phyloP scores from a whole-genome alignment of 2,329 filamentous ascomycete species.

The Conoideocrella luteorostrata region DNA sequence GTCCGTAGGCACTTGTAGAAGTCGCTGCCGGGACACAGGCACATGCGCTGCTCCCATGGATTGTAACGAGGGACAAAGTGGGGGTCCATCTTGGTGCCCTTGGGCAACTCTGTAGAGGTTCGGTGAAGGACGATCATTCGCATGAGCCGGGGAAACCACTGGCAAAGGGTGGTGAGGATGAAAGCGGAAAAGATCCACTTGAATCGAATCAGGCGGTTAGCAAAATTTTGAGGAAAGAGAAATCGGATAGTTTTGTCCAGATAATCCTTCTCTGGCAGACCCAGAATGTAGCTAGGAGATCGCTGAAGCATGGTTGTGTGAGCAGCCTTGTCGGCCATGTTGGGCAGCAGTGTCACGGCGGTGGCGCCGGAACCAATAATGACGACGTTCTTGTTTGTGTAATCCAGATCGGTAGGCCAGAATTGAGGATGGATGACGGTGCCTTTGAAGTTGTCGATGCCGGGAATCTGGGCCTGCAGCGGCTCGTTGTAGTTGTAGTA shows the following conservation, averaged over 20 bases:
- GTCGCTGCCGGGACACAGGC: slow-evolving; percentile 49
- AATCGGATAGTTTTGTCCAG: slow-evolving; percentile 28
- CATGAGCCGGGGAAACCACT: slow-evolving; percentile 41
- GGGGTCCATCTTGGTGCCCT: slow-evolving; percentile 42
- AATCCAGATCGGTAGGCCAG: slow-evolving; percentile 62
- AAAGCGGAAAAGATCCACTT: slow-evolving; percentile 40
- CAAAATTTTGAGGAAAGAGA: slow-evolving; percentile 40
- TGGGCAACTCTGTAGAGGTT: slow-evolving; percentile 44
- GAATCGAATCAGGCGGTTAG: slow-evolving; percentile 37
- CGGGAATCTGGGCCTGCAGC: slow-evolving; percentile 53
- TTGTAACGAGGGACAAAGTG: slow-evolving; percentile 57
- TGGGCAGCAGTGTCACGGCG: slow-evolving; percentile 66
- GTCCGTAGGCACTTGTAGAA: slow-evolving; percentile 40
- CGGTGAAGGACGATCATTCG: slow-evolving; percentile 37
- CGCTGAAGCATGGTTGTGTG: slow-evolving; percentile 73
- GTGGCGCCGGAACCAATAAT: slow-evolving; percentile 72
- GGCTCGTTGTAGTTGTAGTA: slow-evolving; percentile 66
- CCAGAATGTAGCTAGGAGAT: slow-evolving; percentile 62
- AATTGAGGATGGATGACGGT: slow-evolving; percentile 62
- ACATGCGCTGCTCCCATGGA: slow-evolving; percentile 69
- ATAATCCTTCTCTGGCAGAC: slow-evolving; percentile 33
- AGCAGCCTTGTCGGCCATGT: slow-evolving; percentile 53
- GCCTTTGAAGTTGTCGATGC: slow-evolving; percentile 58
- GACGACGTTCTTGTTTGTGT: slow-evolving; percentile 57
- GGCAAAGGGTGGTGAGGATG: slow-evolving; percentile 29